Evolutionary conservation across 2,329 filamentous ascomycete species (phyloP), one percentile per base, ranked within the genome.

Genomic region (Amylocarpus encephaloides): DNA sequence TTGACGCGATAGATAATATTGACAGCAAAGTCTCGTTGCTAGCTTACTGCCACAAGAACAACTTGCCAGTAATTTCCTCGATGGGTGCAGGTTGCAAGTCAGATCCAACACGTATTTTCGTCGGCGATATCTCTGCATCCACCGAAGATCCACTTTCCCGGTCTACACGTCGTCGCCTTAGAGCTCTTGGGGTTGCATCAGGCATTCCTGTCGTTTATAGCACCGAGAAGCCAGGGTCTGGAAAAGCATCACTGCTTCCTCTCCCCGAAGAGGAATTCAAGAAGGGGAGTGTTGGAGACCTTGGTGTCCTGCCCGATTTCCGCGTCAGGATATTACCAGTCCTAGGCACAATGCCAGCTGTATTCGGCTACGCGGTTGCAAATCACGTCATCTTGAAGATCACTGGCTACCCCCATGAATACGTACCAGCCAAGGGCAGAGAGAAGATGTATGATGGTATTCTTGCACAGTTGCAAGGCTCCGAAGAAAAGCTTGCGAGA

Each of bases 1-100:
- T 98, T 33, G 93, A 98, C 69, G 94, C 92, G 18, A 98, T 98
- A 59, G 93, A 98, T 69, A 97, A 98, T 65, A 97, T 98, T 55
- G 88, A 95, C 46, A 95, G 89, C 48, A 98, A 98, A 71, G 92
- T 98, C 2, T 86, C 85, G 15, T 73, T 98, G 48, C 75, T 98
- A 36, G 83, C 89, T 62, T 95, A 94, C 70, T 98, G 93, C 70
- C 77, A 91, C 65, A 79, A 83, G 53, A 78, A 89, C 64, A 74
- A 77, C 1, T 73, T 97, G 22, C 85, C 82, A 1, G 89, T 98
- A 26, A 91, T 98, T 55, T 93, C 89, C 13, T 88, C 89, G 30
- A 97, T 97, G 91, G 93, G 93, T 1, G 93, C 93, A 0, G 93
- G 90, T 0, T 96, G 89, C 70, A 98, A 97, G 73, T 92, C 88